Conservation (phyloP, 305 asterid genomes). For the Fraxinus floribunda region DNA sequence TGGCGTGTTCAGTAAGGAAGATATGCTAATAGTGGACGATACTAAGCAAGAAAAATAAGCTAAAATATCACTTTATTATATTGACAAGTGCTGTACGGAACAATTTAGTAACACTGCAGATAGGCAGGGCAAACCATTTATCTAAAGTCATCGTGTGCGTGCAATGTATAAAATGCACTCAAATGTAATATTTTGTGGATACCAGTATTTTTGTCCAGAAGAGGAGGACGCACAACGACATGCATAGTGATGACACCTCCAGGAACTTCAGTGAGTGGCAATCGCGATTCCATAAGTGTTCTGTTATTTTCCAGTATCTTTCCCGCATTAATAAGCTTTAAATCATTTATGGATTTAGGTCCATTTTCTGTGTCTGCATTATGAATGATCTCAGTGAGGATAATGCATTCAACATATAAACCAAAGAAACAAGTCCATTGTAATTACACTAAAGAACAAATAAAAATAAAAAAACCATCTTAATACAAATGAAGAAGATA, state of each 20-base stretch:
- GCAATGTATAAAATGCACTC: neutral
- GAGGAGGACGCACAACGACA: constrained; percentile 78
- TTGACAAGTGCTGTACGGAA: neutral
- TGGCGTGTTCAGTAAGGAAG: neutral
- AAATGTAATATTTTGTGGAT: neutral
- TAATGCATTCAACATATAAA: neutral
- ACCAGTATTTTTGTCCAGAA: constrained; percentile 71
- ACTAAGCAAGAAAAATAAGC: neutral
- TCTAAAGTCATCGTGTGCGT: neutral
- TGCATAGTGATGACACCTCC: constrained; percentile 91
- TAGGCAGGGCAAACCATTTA: neutral
- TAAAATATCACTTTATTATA: neutral
- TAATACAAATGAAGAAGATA: neutral
- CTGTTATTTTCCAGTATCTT: constrained; percentile 80
- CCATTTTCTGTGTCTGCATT: constrained; percentile 71
- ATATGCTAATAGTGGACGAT: neutral
- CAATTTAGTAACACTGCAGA: neutral
- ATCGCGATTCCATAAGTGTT: constrained; percentile 75
- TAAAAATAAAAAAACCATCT: neutral
- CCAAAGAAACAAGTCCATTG: neutral
- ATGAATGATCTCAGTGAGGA: constrained; percentile 24
- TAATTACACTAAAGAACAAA: neutral
- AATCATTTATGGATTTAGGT: constrained; percentile 69
- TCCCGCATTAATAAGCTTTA: constrained; percentile 88
- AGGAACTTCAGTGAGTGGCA: constrained; percentile 89